Percentiles rank a stretch among this genome's conserved stretches.
Evolutionary conservation across 805 yeast genomes (phyloP).

Genomic region (Candida hispaniensis): DNA sequence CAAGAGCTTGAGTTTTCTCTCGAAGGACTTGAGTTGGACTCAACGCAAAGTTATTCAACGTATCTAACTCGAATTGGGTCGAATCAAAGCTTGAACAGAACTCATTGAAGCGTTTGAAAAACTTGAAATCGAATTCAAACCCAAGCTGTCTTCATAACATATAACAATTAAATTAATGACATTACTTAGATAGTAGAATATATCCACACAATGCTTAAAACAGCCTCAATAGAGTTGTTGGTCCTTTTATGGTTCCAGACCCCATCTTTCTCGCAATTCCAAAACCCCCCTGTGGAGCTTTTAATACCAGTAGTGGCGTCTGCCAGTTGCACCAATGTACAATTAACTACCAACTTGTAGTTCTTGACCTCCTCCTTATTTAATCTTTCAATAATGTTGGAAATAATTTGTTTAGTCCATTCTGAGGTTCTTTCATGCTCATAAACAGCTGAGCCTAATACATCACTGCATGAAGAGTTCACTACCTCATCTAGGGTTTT

Average conservation of each 20-base stretch:
- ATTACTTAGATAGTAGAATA: constrained; percentile 13
- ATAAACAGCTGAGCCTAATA: constrained; percentile 10
- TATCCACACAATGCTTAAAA: constrained; percentile 23
- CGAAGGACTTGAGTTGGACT: no score
- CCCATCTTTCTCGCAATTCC: constrained; percentile 24
- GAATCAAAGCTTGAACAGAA: no score
- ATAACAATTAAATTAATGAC: neutral
- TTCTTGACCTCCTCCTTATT: constrained; percentile 18
- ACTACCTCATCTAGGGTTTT: constrained; percentile 2
- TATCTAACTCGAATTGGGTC: no score
- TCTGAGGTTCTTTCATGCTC: constrained; percentile 16
- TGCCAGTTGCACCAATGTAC: constrained; percentile 18
- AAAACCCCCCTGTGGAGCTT: constrained; percentile 20
- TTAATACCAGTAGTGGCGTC: constrained; percentile 22
- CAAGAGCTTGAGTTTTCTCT: no score
- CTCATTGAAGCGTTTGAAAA: no score
- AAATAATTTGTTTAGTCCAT: constrained; percentile 19
- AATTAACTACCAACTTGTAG: constrained; percentile 21
- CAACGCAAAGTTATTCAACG: no score
- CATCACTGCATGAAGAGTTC: constrained; percentile 1
- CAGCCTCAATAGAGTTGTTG: constrained; percentile 19
- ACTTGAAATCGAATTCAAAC: no score
- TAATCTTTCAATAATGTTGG: constrained; percentile 10
- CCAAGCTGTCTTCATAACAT: constrained; percentile 1
- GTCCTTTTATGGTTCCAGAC: constrained; percentile 22